Base-by-base conservation (phyloP, 129 eudicot species). In the Centrapalus pauciflorus region DNA sequence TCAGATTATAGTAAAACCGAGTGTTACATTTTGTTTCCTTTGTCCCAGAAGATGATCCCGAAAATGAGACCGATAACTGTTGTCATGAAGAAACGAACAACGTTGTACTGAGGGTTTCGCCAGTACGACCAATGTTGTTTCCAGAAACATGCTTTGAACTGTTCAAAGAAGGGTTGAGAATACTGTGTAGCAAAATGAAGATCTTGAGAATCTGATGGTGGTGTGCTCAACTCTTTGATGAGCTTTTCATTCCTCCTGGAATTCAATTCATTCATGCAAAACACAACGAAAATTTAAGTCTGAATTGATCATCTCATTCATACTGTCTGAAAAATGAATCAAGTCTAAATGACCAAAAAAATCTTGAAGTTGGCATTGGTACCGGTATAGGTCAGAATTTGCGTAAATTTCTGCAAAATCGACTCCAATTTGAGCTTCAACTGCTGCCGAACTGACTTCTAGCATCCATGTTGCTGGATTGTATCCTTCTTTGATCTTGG, bases 401-500 rank as follows among this genome's bases (percentile, higher is more conserved):
- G 69, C 37, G 64, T 69, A 88, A 10, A 82, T 72, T 12, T 88
- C 91, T 2, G 87, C 86, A 66, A 88, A 88, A 70, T 88, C 87
- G 8, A 85, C 52, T 32, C 79, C 80, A 19, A 82, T 56, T 74
- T 77, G 88, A 57, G 81, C 19, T 77, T 88, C 93, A 9, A 81
- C 75, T 11, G 85, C 60, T 13, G 77, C 50, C 48, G 89, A 64
- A 65, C 79, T 84, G 74, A 82, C 86, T 8, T 88, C 96, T 27
- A 88, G 59, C 96, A 88, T 88, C 96, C 96, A 88, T 43, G 96
- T 88, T 34, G 93, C 93, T 11, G 96, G 96, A 70, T 88, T 88
- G 58, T 75, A 67, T 13, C 93, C 96, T 16, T 88, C 80, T 79
- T 64, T 83, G 62, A 88, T 88, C 77, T 82, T 80, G 6, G 89